Evolutionary conservation across 768 basidiomycete genomes (phyloP).

Genomic region (Leccinum imitatum): DNA sequence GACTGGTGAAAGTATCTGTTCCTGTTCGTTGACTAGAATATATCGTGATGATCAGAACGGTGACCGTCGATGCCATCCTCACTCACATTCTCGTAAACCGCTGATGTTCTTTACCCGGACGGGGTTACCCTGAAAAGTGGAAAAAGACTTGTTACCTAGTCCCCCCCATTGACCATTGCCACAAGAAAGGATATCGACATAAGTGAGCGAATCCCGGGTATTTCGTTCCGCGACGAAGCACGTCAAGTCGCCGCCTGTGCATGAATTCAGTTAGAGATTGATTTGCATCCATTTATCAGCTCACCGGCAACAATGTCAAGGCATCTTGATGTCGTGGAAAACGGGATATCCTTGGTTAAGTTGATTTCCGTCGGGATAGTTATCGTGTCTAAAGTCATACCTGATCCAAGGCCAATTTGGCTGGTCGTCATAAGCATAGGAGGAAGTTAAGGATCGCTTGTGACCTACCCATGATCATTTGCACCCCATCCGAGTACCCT

Average conservation of each 20-base stretch:
- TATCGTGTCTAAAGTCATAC: conserved; percentile 63
- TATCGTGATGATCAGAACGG: conserved; percentile 6
- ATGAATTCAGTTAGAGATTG: neutral
- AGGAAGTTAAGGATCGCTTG: neutral
- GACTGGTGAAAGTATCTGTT: conserved; percentile 61
- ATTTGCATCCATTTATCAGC: conserved; percentile 6
- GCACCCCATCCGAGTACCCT: conserved; percentile 87
- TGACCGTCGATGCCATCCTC: neutral
- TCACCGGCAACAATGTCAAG: conserved; percentile 63
- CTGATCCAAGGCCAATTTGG: conserved; percentile 77
- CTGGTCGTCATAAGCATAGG: conserved; percentile 36
- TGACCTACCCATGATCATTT: conserved; percentile 74
- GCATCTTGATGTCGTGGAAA: conserved; percentile 57
- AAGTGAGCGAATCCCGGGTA: conserved; percentile 33
- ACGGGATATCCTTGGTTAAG: conserved; percentile 57
- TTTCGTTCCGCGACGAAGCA: conserved; percentile 71
- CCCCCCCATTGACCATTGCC: conserved; percentile 87
- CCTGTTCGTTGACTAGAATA: conserved; percentile 61
- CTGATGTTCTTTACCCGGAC: conserved; percentile 76
- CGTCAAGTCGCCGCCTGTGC: conserved; percentile 68
- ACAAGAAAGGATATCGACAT: conserved; percentile 65
- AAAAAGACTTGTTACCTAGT: conserved; percentile 61
- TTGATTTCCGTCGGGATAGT: conserved; percentile 83
- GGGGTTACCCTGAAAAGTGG: conserved; percentile 69
- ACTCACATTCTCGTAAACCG: conserved; percentile 82